Percentiles rank a stretch among this genome's conserved stretches.
Conservation (phyloP, 192 early-diverging fungal species). For the Coemansia aciculifera region DNA sequence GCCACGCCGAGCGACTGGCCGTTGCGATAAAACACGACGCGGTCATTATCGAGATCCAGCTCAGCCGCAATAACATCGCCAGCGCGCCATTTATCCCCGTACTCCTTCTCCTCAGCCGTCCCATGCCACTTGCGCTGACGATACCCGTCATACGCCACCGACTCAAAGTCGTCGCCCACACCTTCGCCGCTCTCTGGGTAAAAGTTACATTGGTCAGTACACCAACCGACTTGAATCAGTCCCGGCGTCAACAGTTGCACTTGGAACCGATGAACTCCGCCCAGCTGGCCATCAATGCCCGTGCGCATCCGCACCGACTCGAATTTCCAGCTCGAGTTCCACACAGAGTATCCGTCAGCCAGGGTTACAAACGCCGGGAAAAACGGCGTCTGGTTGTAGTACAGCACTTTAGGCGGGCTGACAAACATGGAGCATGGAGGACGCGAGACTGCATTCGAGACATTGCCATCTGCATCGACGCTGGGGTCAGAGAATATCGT, state of each 20-base stretch:
- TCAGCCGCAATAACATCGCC: slow-evolving; percentile 40
- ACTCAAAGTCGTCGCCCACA: slow-evolving; percentile 51
- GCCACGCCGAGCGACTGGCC: slow-evolving; percentile 42
- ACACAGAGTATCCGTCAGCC: slow-evolving; percentile 39
- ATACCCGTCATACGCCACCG: slow-evolving; percentile 43
- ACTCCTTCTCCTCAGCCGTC: slow-evolving; percentile 25
- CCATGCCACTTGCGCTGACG: slow-evolving; percentile 47
- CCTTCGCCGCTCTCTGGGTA: slow-evolving; percentile 51
- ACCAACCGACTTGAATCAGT: slow-evolving; percentile 51
- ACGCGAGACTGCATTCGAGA: slow-evolving; percentile 13
- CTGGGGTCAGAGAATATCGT: slow-evolving; percentile 16
- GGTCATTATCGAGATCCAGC: slow-evolving; percentile 44
- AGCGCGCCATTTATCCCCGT: slow-evolving; percentile 46
- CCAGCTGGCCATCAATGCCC: slow-evolving; percentile 35
- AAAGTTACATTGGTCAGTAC: slow-evolving; percentile 41
- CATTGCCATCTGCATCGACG: slow-evolving; percentile 3
- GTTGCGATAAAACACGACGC: slow-evolving; percentile 44
- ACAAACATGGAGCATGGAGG: neutral
- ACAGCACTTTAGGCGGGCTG: slow-evolving; percentile 5
- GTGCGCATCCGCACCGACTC: slow-evolving; percentile 38
- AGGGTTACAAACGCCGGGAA: slow-evolving; percentile 32
- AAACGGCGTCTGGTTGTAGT: slow-evolving; percentile 30
- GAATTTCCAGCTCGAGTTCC: slow-evolving; percentile 50
- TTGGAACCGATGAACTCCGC: slow-evolving; percentile 44
- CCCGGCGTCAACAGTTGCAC: slow-evolving; percentile 42